Conservation (phyloP, 352 stramenopile genomes). For the Phytophthora pseudosyringae region DNA sequence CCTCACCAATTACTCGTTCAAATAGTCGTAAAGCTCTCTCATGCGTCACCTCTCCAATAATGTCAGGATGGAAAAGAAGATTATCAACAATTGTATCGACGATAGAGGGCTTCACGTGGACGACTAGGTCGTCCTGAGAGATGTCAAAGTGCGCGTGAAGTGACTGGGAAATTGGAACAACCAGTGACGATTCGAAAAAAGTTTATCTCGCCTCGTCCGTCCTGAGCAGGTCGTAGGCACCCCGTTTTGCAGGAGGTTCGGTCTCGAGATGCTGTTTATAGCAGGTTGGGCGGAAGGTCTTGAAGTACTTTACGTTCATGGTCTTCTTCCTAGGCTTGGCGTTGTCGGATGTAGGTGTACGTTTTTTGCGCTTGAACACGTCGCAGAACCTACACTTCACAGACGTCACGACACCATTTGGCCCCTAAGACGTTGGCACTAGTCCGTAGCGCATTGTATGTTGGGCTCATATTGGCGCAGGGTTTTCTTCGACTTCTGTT, state of each 20-base stretch:
- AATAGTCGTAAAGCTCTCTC: too few species aligned
- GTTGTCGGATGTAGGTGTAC: not conserved
- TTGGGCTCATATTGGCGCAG: not conserved
- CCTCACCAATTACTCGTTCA: too few species aligned
- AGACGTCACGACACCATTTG: not conserved
- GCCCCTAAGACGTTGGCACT: not conserved
- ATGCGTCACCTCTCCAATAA: too few species aligned
- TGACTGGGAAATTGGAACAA: not conserved
- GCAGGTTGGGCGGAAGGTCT: not conserved
- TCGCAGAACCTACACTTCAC: not conserved
- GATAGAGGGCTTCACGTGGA: not conserved
- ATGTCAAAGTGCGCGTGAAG: not conserved
- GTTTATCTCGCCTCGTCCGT: not conserved
- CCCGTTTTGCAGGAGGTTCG: not conserved
- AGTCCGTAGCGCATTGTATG: not conserved
- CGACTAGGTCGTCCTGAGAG: not conserved
- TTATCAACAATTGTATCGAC: too few species aligned
- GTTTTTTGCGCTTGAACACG: not conserved
- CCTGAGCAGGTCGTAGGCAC: not conserved
- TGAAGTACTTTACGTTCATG: not conserved
- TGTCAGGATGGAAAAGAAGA: too few species aligned
- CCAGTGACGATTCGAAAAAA: not conserved
- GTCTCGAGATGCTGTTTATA: not conserved
- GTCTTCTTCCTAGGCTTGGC: not conserved
- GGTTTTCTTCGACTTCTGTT: not conserved